A percentile compares a stretch with the other conserved stretches of the same genome.
These are phyloP conservation scores for Blepharisma stoltei DNA, from an alignment of 73 alveolate species.

Conservation along the genomic window DNA sequence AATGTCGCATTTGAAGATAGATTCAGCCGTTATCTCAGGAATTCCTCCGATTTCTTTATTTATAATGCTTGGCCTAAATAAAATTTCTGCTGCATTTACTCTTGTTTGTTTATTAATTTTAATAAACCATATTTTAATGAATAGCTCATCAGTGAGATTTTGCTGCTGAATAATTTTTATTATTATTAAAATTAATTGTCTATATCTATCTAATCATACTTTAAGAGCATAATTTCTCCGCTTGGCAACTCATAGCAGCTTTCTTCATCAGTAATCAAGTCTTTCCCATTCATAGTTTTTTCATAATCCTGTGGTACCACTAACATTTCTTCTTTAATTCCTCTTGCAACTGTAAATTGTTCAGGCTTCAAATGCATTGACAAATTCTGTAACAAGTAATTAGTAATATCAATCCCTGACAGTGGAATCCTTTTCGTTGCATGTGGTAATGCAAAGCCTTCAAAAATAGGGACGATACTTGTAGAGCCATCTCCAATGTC, in stretches of 20 bases:
- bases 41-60: conserved; percentile 31
- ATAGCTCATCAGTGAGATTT: too few relatives aligned
- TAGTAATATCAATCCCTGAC: conserved; percentile 82
- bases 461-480: conserved; percentile 75
- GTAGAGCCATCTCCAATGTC: conserved; percentile 85
- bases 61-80: conserved; percentile 63
- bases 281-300: conserved; percentile 34
- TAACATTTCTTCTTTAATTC: conserved; percentile 61
- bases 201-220: too few relatives aligned
- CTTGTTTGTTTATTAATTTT: conserved; percentile 64
- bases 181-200: too few relatives aligned
- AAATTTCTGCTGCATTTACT: conserved; percentile 66
- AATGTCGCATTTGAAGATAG: conserved; percentile 72
- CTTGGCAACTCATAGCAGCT: conserved; percentile 78
- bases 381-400: conserved; percentile 28
- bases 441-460: conserved; percentile 81
- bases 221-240: conserved; percentile 73
- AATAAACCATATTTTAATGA: too few relatives aligned
- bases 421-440: conserved; percentile 77
- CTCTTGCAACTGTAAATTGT: conserved; percentile 41
- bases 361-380: conserved; percentile 24
- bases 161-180: too few relatives aligned
- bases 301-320: conserved; percentile 53
- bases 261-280: conserved; percentile 65
- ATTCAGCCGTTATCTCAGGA: conserved; percentile 22